Evolutionary conservation across 768 basidiomycete species (phyloP).

Genomic region (Phaffia tasmanica): DNA sequence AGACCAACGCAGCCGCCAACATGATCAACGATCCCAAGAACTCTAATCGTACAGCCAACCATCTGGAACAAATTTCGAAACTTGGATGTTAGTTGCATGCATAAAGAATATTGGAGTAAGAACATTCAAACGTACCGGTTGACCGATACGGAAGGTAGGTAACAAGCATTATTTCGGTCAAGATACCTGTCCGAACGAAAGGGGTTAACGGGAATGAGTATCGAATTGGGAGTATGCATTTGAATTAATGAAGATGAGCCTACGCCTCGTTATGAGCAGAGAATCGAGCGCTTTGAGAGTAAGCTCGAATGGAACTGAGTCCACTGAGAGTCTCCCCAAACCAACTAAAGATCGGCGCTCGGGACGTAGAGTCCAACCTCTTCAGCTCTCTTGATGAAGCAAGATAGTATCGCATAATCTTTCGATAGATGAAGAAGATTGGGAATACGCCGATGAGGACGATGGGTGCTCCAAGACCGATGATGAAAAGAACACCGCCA

Average conservation of each 20-base stretch:
- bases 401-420: constrained; percentile 68
- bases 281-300: constrained; percentile 35
- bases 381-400: constrained; percentile 39
- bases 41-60: constrained; percentile 74
- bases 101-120: background rate
- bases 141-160: constrained; percentile 49
- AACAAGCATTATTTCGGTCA: constrained; percentile 74
- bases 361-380: constrained; percentile 49
- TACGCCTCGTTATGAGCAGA: constrained; percentile 43
- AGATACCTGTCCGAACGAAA: constrained; percentile 32
- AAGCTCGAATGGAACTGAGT: constrained; percentile 35
- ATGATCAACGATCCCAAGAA: constrained; percentile 74
- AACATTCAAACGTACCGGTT: background rate
- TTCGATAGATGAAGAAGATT: constrained; percentile 61
- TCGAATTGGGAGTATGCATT: background rate
- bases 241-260: background rate
- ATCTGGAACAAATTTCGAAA: constrained; percentile 35
- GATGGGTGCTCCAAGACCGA: constrained; percentile 67
- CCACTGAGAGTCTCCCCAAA: constrained; percentile 40
- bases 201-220: background rate
- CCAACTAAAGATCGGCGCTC: constrained; percentile 73
- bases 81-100: background rate
- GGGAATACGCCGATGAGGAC: constrained; percentile 68
- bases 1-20: constrained; percentile 54
- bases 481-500: constrained; percentile 46